Conservation (phyloP, 2,329 filamentous ascomycete species). For the Alternaria gaisen region DNA sequence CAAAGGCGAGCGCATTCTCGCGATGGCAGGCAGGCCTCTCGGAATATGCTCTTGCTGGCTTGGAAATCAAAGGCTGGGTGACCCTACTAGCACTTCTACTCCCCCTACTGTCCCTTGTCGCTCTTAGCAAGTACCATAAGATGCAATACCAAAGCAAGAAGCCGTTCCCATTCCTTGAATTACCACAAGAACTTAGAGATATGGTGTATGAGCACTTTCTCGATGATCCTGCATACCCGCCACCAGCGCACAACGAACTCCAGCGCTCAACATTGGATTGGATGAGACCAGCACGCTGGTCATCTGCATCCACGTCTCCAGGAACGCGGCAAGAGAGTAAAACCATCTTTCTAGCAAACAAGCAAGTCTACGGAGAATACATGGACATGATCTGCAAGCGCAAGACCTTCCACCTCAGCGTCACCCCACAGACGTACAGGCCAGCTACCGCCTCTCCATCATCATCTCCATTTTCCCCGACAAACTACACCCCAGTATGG, state of each 20-base stretch:
- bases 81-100: conserved; percentile 22
- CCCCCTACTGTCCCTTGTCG: conserved; percentile 18
- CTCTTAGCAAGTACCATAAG: conserved; percentile 25
- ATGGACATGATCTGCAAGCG: conserved; percentile 46
- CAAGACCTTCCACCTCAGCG: conserved; percentile 41
- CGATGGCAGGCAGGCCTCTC: background rate
- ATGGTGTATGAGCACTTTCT: conserved; percentile 45
- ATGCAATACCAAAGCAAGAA: conserved; percentile 29
- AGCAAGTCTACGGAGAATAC: conserved; percentile 47
- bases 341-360: conserved; percentile 44
- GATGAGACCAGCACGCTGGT: conserved; percentile 23
- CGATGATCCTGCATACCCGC: conserved; percentile 43
- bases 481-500: conserved; percentile 36
- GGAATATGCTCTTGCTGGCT: background rate
- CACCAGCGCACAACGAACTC: conserved; percentile 21
- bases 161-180: conserved; percentile 41
- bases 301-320: conserved; percentile 4
- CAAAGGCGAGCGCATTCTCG: background rate
- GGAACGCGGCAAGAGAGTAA: conserved; percentile 21
- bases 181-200: conserved; percentile 45
- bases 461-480: background rate
- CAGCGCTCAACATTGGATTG: conserved; percentile 26
- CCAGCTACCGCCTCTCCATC: conserved; percentile 2
- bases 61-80: background rate
- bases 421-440: conserved; percentile 44